Conservation (phyloP, 495 filamentous ascomycete species). For the Endocarpon pusillum region DNA sequence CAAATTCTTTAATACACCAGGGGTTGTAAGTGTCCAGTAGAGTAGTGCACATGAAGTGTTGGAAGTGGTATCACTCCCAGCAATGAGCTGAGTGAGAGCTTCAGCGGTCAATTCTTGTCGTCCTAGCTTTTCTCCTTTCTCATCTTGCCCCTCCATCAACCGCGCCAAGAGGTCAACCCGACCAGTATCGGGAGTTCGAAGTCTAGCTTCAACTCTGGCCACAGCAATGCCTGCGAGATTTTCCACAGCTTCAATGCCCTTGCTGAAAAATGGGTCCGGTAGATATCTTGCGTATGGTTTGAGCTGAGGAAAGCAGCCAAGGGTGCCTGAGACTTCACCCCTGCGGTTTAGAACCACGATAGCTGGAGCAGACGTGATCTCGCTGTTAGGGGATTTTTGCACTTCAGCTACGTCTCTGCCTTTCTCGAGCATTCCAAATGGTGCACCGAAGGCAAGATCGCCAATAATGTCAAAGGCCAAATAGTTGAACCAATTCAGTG, state of each 20-base stretch:
- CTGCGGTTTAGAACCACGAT: constrained; percentile 38
- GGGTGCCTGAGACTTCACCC: constrained; percentile 33
- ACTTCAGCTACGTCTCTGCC: constrained; percentile 44
- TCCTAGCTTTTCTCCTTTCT: constrained; percentile 53
- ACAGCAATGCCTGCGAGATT: constrained; percentile 49
- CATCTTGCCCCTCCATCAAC: constrained; percentile 75
- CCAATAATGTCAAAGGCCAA: constrained; percentile 89
- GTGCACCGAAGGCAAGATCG: constrained; percentile 34
- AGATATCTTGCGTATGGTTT: constrained; percentile 35
- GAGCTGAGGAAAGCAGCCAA: constrained; percentile 28
- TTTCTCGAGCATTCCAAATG: constrained; percentile 37
- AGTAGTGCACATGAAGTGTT: constrained; percentile 81
- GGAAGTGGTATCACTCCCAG: constrained; percentile 76
- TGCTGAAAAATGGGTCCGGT: constrained; percentile 33
- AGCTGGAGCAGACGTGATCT: constrained; percentile 30
- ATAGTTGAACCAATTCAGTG: constrained; percentile 87
- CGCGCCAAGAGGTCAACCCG: constrained; percentile 70
- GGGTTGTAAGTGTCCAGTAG: constrained; percentile 54
- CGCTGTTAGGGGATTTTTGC: constrained; percentile 25
- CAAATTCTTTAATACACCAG: constrained; percentile 52
- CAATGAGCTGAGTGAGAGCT: constrained; percentile 79
- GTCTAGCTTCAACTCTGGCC: constrained; percentile 57
- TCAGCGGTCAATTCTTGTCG: constrained; percentile 74
- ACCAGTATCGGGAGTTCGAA: constrained; percentile 39
- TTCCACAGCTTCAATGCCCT: constrained; percentile 31